Percentiles rank a stretch among this genome's conserved stretches.
Conservation (phyloP, 108 stramenopile genomes). For the Fistulifera pelliculosa region DNA sequence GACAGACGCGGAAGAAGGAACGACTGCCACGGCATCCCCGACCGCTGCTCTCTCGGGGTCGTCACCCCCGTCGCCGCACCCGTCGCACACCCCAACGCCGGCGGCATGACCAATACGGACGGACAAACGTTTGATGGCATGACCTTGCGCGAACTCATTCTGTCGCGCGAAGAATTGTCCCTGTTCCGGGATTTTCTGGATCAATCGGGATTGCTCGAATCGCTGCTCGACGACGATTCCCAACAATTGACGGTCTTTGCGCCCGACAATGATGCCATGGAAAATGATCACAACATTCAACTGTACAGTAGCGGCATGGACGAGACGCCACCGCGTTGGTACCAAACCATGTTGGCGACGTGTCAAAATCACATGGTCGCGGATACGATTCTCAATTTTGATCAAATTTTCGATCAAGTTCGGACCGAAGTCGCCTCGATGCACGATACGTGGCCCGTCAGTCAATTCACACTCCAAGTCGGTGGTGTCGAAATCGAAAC, state of each 20-base stretch:
- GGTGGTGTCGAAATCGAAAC: not conserved
- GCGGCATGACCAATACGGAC: too few species aligned
- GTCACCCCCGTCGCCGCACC: too few species aligned
- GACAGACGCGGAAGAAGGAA: too few species aligned
- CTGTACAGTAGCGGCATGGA: conserved; percentile 2
- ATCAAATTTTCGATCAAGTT: conserved; percentile 5
- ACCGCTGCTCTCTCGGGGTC: too few species aligned
- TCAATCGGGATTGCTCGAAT: conserved; percentile 2
- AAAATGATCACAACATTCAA: not conserved
- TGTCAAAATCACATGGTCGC: conserved; percentile 1
- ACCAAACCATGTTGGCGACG: not conserved
- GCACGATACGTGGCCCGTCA: conserved; percentile 1
- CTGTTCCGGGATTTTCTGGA: conserved; percentile 1
- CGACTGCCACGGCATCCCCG: too few species aligned
- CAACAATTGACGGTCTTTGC: conserved; percentile 12
- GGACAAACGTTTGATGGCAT: not conserved
- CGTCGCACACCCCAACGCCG: too few species aligned
- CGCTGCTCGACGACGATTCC: not conserved
- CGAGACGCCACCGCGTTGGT: conserved; percentile 4
- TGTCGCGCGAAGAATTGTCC: conserved; percentile 1
- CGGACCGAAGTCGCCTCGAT: not conserved
- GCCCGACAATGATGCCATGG: conserved; percentile 7
- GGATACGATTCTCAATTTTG: not conserved
- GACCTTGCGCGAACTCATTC: conserved; percentile 4
- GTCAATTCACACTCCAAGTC: not conserved